Base-by-base conservation (phyloP, 2,329 filamentous ascomycete genomes). In the Penicillium brasilianum region DNA sequence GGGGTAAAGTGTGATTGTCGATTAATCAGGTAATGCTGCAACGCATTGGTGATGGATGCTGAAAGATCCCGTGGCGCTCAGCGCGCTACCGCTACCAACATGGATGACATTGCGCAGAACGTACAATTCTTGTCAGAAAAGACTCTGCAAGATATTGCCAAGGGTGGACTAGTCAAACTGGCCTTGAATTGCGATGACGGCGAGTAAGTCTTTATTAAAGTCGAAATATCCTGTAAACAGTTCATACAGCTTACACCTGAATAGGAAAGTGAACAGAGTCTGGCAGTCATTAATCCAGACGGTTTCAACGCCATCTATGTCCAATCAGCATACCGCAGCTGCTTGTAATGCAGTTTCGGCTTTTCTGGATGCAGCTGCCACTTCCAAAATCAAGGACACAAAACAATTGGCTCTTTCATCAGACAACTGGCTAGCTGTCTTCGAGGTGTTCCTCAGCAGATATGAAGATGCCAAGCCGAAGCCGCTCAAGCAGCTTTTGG, bases 281-380 rank as follows among this genome's bases (percentile, higher is more conserved):
- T 81, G 79, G 74, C 69, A 74, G 46, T 76, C 72, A 48, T 64
- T 83, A 32, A 65, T 80, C 46, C 66, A 73, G 60, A 82, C 81
- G 48, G 76, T 79, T 62, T 74, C 73, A 28, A 74, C 70, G 28
- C 71, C 75, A 18, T 74, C 73, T 41, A 71, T 80, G 48, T 72
- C 77, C 18, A 71, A 71, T 62, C 66, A 66, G 41, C 81, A 83
- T 70, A 76, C 75, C 16, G 73, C 76, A 25, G 74, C 77, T 7
- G 75, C 76, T 39, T 80, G 78, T 62, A 82, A 81, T 73, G 76
- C 80, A 7, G 56, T 81, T 30, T 78, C 77, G 58, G 76, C 76
- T 20, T 81, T 80, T 55, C 65, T 83, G 22, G 75, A 80, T 62
- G 72, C 75, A 13, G 74, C 76, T 10, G 59, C 68, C 16, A 64